Base-by-base conservation (phyloP, 306 rosid genomes). In the Fragaria ananassa region DNA sequence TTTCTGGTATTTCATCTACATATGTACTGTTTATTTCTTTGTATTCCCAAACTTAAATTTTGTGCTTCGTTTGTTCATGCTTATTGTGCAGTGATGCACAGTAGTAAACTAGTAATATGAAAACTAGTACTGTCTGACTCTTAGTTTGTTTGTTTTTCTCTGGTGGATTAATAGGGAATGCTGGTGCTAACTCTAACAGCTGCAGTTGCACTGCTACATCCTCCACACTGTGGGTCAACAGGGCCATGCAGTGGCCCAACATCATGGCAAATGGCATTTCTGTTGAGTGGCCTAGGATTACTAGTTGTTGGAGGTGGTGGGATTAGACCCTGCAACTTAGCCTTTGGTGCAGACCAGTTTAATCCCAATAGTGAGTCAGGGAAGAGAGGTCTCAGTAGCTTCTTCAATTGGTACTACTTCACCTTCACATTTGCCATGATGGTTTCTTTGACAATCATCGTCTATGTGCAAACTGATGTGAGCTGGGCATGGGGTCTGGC, bases 321-420 rank as follows among this genome's bases (percentile, higher is more conserved):
- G 8, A 77, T 91, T 29, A 74, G 98, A 74, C 98, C 98, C 8
- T 91, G 97, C 80, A 94, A 89, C 75, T 75, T 94, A 71, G 96
- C 97, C 50, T 94, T 94, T 57, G 98, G 98, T 31, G 97, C 89
- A 2, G 98, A 94, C 83, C 98, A 94, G 80, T 94, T 94, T 84
- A 83, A 94, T 63, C 95, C 98, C 29, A 84, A 89, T 0, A 86
- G 91, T 46, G 91, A 91, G 29, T 83, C 97, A 17, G 97, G 98
- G 27, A 94, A 94, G 75, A 86, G 76, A 25, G 98, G 96, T 8
- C 80, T 87, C 70, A 84, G 84, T 41, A 94, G 97, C 75, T 94
- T 91, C 85, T 91, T 94, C 94, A 94, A 94, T 85, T 94, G 98
- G 98, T 94, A 94, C 78, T 82, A 91, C 64, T 90, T 94, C 78